phyloP scores from a whole-genome alignment of 192 early-diverging fungal genomes.

The Podila clonocystis region DNA sequence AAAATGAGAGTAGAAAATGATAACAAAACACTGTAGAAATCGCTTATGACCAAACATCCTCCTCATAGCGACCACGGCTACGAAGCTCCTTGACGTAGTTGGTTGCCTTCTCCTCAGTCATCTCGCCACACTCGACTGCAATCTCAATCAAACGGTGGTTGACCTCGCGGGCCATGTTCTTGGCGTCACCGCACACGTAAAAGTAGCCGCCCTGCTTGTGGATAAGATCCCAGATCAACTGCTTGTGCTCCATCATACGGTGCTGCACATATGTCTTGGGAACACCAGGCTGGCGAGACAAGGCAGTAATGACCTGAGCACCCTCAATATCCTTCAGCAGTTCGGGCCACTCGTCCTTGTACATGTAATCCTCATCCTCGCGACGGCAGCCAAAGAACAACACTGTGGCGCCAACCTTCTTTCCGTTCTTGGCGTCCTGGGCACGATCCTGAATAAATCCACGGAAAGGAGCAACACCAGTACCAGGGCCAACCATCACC shows the following conservation, averaged over 20 bases:
- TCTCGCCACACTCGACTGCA: conserved; percentile 71
- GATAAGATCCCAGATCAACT: conserved; percentile 85
- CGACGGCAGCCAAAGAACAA: conserved; percentile 97
- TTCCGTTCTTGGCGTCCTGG: conserved; percentile 63
- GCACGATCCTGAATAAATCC: conserved; percentile 95
- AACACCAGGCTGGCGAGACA: conserved; percentile 80
- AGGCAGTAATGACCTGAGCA: conserved; percentile 87
- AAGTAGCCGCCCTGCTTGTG: conserved; percentile 78
- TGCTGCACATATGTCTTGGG: conserved; percentile 98
- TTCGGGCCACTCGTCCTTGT: conserved; percentile 80
- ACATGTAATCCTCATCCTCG: conserved; percentile 88
- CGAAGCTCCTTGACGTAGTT: conserved; percentile 90
- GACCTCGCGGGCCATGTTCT: conserved; percentile 96
- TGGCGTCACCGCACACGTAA: conserved; percentile 97
- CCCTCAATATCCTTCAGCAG: conserved; percentile 70
- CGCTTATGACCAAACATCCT: conserved; percentile 92
- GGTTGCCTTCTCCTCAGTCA: conserved; percentile 72
- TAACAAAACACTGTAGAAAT: neutral
- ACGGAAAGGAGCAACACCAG: conserved; percentile 98
- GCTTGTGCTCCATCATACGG: conserved; percentile 76
- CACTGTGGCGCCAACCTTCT: conserved; percentile 82
- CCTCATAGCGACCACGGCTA: conserved; percentile 84
- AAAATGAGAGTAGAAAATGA: conserved; percentile 22
- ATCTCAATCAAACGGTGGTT: conserved; percentile 71
- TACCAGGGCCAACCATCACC: conserved; percentile 99